These are phyloP conservation scores for Oryza longistaminata DNA, from an alignment of 176 grass and related monocot species.

Conservation along the genomic window DNA sequence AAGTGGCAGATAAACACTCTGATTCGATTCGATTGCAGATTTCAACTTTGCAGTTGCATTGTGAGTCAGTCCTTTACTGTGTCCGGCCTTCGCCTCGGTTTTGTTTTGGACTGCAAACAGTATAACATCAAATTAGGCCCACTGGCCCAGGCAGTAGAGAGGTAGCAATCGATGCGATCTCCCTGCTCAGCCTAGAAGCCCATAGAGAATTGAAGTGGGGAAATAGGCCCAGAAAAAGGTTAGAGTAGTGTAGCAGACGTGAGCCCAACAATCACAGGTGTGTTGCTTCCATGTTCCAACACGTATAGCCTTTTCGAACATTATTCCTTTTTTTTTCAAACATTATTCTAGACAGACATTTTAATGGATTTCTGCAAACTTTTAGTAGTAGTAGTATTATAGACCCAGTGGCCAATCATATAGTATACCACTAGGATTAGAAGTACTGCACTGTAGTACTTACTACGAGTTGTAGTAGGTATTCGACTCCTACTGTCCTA, in stretches of 20 bases:
- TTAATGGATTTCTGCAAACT: background rate
- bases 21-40: background rate
- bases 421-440: too few relatives aligned
- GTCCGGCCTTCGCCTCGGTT: background rate
- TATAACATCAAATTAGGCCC: background rate
- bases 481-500: too few relatives aligned
- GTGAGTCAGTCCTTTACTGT: too few relatives aligned
- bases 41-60: too few relatives aligned
- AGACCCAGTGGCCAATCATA: too few relatives aligned
- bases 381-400: too few relatives aligned
- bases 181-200: background rate
- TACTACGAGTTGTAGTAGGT: too few relatives aligned
- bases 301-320: background rate
- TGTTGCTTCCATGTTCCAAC: slow-evolving; percentile 5
- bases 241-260: background rate
- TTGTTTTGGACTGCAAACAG: background rate
- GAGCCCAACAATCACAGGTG: background rate
- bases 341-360: background rate
- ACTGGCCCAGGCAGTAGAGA: background rate
- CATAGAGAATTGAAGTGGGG: background rate
- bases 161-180: background rate
- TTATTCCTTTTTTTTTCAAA: background rate
- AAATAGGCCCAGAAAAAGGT: background rate
- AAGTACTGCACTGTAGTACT: too few relatives aligned
- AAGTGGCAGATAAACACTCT: background rate